phyloP scores from a whole-genome alignment of 2,329 filamentous ascomycete genomes.

The Xylariaceae sp. region DNA sequence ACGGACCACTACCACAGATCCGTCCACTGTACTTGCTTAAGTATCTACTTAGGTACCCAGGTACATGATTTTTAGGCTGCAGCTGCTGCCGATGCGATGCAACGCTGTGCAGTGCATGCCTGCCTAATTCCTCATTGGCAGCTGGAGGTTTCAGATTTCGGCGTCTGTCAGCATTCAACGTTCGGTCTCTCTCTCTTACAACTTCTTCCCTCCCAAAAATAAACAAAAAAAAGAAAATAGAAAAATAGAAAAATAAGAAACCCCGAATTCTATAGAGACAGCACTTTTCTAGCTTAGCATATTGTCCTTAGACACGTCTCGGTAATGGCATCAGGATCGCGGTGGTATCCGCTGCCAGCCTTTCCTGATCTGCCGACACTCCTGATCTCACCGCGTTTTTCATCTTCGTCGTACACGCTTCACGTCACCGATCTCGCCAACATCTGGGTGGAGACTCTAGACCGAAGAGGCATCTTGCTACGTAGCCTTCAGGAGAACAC shows the following conservation, averaged over 20 bases:
- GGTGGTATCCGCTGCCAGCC: slow-evolving; percentile 53
- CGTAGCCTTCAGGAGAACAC: slow-evolving; percentile 66
- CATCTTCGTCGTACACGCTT: slow-evolving; percentile 61
- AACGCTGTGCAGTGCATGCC: slow-evolving; percentile 18
- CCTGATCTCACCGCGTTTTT: slow-evolving; percentile 63
- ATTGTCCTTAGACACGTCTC: neutral
- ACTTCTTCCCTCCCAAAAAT: too few species aligned
- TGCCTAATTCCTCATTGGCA: slow-evolving; percentile 5
- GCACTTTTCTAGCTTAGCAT: neutral
- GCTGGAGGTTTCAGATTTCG: too few species aligned
- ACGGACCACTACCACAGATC: too few species aligned
- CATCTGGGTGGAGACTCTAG: slow-evolving; percentile 71
- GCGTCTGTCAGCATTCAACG: too few species aligned
- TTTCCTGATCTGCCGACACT: slow-evolving; percentile 58
- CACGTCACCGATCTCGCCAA: slow-evolving; percentile 72
- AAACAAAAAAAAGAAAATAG: too few species aligned
- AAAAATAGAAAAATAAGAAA: too few species aligned
- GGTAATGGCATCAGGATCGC: slow-evolving; percentile 32
- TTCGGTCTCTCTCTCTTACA: too few species aligned
- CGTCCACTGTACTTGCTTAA: too few species aligned
- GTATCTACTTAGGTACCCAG: too few species aligned
- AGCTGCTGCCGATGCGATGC: too few species aligned
- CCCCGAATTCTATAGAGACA: too few species aligned
- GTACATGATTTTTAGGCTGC: slow-evolving; percentile 7
- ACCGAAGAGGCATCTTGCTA: slow-evolving; percentile 62